These are phyloP conservation scores for Athelia psychrophila DNA, from an alignment of 1,284 basidiomycete species.

Conservation along the genomic window DNA sequence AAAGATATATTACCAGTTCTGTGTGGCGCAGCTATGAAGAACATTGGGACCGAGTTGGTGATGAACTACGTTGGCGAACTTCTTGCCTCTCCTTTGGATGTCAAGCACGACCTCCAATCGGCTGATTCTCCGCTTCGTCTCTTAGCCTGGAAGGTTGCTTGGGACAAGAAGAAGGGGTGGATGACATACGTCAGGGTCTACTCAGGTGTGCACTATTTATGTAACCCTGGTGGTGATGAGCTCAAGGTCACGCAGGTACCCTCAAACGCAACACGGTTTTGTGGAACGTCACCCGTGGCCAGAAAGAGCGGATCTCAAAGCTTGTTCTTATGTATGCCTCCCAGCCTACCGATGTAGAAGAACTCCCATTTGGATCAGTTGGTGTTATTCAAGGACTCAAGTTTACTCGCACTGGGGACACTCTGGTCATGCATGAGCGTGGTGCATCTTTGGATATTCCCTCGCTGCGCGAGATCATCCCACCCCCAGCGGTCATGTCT, in stretches of 20 bases:
- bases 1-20: slow-evolving; percentile 77
- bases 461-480: slow-evolving; percentile 59
- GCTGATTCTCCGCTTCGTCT: slow-evolving; percentile 53
- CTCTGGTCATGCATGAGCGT: slow-evolving; percentile 54
- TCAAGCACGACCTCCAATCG: slow-evolving; percentile 40
- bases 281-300: slow-evolving; percentile 66
- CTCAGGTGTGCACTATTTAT: slow-evolving; percentile 52
- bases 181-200: slow-evolving; percentile 91
- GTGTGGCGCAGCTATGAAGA: slow-evolving; percentile 80
- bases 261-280: slow-evolving; percentile 62
- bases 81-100: slow-evolving; percentile 76
- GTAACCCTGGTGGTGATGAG: neutral
- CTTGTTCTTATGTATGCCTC: slow-evolving; percentile 82
- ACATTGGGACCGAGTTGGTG: slow-evolving; percentile 79
- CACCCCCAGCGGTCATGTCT: slow-evolving; percentile 77
- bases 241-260: slow-evolving; percentile 44
- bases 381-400: slow-evolving; percentile 84
- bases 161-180: slow-evolving; percentile 84
- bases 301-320: slow-evolving; percentile 74
- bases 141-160: slow-evolving; percentile 87
- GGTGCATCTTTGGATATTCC: slow-evolving; percentile 34
- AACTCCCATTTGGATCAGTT: slow-evolving; percentile 78
- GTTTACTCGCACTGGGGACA: slow-evolving; percentile 87
- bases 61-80: slow-evolving; percentile 82
- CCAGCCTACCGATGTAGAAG: slow-evolving; percentile 77